phyloP scores from a whole-genome alignment of 345 rosid genomes.

The Carallia brachiata region DNA sequence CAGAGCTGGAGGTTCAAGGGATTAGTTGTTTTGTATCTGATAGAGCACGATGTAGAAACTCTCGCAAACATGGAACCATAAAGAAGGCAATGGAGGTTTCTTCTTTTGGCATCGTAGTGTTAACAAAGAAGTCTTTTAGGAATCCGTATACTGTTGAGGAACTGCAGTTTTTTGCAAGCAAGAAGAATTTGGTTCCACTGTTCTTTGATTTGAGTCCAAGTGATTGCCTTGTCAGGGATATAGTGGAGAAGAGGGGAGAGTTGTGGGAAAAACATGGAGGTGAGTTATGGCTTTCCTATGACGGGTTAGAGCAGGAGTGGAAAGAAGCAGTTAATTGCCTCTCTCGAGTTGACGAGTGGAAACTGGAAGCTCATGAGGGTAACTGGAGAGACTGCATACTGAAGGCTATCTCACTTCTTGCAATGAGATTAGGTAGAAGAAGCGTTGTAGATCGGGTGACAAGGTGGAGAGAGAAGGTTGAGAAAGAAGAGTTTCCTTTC shows the following conservation, averaged over 20 bases:
- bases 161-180: constrained; percentile 62
- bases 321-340: constrained; percentile 77
- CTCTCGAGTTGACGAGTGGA: constrained; percentile 76
- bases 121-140: constrained; percentile 77
- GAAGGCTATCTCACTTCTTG: constrained; percentile 66
- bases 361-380: constrained; percentile 87
- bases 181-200: constrained; percentile 89
- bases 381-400: constrained; percentile 89
- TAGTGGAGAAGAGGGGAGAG: constrained; percentile 90
- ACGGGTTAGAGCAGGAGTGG: constrained; percentile 93
- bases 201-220: constrained; percentile 74
- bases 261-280: constrained; percentile 95
- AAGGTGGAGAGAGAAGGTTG: constrained; percentile 81
- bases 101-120: constrained; percentile 72
- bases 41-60: constrained; percentile 68
- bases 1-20: constrained; percentile 92
- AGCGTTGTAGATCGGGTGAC: constrained; percentile 77
- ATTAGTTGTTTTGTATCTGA: constrained; percentile 64
- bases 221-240: constrained; percentile 91
- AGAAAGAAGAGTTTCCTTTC: constrained; percentile 83
- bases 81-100: constrained; percentile 87
- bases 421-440: constrained; percentile 79
- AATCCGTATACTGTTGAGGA: constrained; percentile 87
- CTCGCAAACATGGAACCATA: constrained; percentile 58
- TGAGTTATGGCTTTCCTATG: constrained; percentile 74